Evolutionary conservation across 495 filamentous ascomycete genomes (phyloP), one percentile per base, ranked within the genome.

Genomic region (Hypoxylon lenormandii): DNA sequence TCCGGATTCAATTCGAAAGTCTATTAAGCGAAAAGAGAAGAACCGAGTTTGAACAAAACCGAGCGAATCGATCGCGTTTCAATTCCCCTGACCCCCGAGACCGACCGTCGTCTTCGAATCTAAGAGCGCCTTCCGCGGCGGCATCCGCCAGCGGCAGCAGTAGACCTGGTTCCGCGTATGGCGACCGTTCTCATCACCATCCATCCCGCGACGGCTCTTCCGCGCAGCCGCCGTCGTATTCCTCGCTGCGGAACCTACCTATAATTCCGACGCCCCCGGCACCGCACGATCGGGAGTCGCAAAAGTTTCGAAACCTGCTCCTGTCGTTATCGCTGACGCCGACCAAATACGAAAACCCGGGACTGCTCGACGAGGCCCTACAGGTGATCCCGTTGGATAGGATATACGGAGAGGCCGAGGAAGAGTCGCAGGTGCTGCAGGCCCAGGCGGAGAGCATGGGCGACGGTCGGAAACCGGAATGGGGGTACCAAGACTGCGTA

Each of bases 401-500:
- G 66, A 89, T 99, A 72, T 97, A 98, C 77, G 85, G 89, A 48
- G 93, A 97, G 73, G 95, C 95, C 37, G 93, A 98, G 74, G 93
- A 98, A 71, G 94, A 98, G 75, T 87, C 85, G 55, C 90, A 97
- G 69, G 88, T 97, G 38, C 80, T 97, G 60, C 86, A 90, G 69
- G 95, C 93, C 0, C 86, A 94, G 75, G 94, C 95, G 8, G 90
- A 89, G 70, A 94, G 91, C 69, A 85, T 97, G 74, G 91, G 90
- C 2, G 86, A 89, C 49, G 87, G 87, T 19, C 84, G 85, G 59
- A 91, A 90, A 72, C 87, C 94, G 13, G 92, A 95, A 85, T 99
- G 96, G 96, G 94, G 93, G 12, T 97, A 97, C 73, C 96, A 98
- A 78, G 95, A 99, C 81, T 99, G 94, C 81, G 92, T 97, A 28